phyloP scores from a whole-genome alignment of 2,329 filamentous ascomycete species.

The Aspergillus tubingensis region DNA sequence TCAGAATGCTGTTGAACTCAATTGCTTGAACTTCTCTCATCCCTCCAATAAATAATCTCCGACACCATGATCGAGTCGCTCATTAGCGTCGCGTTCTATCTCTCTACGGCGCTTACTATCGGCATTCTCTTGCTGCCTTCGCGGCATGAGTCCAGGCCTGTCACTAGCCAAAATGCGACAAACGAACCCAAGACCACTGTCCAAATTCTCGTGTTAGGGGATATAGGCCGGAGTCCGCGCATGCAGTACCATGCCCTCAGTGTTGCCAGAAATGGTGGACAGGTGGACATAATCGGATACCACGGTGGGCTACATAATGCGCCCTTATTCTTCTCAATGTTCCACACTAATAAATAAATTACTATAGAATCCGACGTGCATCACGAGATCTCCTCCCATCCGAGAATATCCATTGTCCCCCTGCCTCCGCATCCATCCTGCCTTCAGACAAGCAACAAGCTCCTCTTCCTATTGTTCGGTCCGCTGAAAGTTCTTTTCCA shows the following conservation, averaged over 20 bases:
- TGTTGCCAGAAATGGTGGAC: slow-evolving; percentile 76
- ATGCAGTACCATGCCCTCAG: slow-evolving; percentile 99
- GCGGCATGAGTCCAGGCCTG: slow-evolving; percentile 49
- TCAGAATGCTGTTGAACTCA: background rate
- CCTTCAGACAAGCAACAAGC: slow-evolving; percentile 66
- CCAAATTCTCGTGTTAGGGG: slow-evolving; percentile 88
- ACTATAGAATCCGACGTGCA: slow-evolving; percentile 73
- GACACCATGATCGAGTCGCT: slow-evolving; percentile 38
- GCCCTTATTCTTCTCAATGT: background rate
- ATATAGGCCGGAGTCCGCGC: slow-evolving; percentile 91
- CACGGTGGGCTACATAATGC: slow-evolving; percentile 57
- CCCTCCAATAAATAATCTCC: background rate
- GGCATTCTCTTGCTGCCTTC: slow-evolving; percentile 56
- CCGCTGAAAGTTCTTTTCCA: slow-evolving; percentile 88
- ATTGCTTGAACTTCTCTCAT: background rate
- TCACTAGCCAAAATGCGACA: slow-evolving; percentile 25
- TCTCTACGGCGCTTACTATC: slow-evolving; percentile 53
- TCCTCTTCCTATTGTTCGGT: slow-evolving; percentile 76
- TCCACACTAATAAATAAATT: slow-evolving; percentile 6
- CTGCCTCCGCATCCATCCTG: slow-evolving; percentile 67
- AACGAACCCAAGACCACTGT: slow-evolving; percentile 53
- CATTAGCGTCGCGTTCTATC: slow-evolving; percentile 40
- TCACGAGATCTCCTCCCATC: slow-evolving; percentile 70
- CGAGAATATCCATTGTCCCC: slow-evolving; percentile 70
- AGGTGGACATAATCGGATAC: slow-evolving; percentile 86